Evolutionary conservation across 1,139 yeast species (phyloP).

Genomic region (Kodamaea alishanica): DNA sequence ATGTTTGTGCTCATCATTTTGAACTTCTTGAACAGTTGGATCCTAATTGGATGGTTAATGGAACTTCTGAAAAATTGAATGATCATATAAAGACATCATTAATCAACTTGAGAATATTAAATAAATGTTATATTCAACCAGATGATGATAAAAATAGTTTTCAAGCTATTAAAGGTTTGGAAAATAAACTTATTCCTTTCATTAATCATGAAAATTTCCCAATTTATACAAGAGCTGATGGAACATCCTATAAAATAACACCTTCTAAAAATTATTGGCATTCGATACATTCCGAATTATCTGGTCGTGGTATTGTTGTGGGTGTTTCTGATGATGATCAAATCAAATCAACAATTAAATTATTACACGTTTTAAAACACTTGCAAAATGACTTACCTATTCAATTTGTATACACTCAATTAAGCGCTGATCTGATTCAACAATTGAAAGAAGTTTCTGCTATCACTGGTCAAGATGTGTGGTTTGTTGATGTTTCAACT

Average conservation of each 20-base stretch:
- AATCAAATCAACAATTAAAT: constrained; percentile 25
- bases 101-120: constrained; percentile 10
- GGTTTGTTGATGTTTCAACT: constrained; percentile 17
- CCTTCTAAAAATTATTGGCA: constrained; percentile 17
- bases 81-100: constrained; percentile 8
- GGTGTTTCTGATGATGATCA: constrained; percentile 30
- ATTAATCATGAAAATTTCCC: constrained; percentile 6
- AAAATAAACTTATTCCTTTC: constrained; percentile 8
- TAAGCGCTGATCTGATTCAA: neutral
- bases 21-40: constrained; percentile 4
- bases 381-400: constrained; percentile 34
- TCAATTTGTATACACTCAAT: constrained; percentile 26
- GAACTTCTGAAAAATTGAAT: neutral
- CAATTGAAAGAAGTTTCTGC: constrained; percentile 1
- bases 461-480: constrained; percentile 12
- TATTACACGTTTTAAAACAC: constrained; percentile 29
- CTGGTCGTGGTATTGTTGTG: constrained; percentile 38
- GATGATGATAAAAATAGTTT: neutral
- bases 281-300: constrained; percentile 19
- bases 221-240: constrained; percentile 3
- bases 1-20: neutral
- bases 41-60: constrained; percentile 5
- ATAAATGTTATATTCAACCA: constrained; percentile 7
- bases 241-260: neutral
- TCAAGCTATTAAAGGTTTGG: constrained; percentile 1